Conservation (phyloP, 441 rosid species). For the Populus hybrid region DNA sequence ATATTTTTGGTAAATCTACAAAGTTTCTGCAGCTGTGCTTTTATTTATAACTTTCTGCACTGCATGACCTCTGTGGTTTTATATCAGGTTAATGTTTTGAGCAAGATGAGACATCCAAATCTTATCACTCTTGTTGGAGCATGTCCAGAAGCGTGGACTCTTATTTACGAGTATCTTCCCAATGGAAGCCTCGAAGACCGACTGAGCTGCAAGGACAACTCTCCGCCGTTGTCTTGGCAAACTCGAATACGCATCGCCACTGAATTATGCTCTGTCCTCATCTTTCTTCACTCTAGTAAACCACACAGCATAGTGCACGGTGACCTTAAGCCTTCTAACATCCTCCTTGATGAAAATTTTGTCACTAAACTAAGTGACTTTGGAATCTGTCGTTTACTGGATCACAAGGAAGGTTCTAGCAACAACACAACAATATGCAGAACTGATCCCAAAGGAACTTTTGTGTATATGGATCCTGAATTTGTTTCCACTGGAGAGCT, state of each 20-base stretch:
- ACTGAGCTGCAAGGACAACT: conserved; percentile 70
- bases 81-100: conserved; percentile 76
- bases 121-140: conserved; percentile 83
- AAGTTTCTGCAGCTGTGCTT: background rate
- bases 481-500: conserved; percentile 74
- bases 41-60: conserved; percentile 4
- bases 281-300: conserved; percentile 83
- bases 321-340: conserved; percentile 79
- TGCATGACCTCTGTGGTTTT: conserved; percentile 18
- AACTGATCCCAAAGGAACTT: conserved; percentile 76
- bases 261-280: conserved; percentile 81
- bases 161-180: conserved; percentile 77
- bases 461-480: conserved; percentile 82
- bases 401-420: conserved; percentile 29
- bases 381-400: conserved; percentile 62
- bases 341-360: conserved; percentile 76
- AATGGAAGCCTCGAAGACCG: conserved; percentile 97
- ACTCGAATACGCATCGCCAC: conserved; percentile 68
- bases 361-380: conserved; percentile 83
- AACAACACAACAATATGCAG: conserved; percentile 35
- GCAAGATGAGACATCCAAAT: conserved; percentile 93
- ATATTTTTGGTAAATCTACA: too few relatives aligned
- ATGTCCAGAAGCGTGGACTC: conserved; percentile 87
- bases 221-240: conserved; percentile 88
- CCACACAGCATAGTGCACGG: conserved; percentile 84